Evolutionary conservation across 2,329 filamentous ascomycete genomes (phyloP).

Genomic region (Penicillium hesseltinei): DNA sequence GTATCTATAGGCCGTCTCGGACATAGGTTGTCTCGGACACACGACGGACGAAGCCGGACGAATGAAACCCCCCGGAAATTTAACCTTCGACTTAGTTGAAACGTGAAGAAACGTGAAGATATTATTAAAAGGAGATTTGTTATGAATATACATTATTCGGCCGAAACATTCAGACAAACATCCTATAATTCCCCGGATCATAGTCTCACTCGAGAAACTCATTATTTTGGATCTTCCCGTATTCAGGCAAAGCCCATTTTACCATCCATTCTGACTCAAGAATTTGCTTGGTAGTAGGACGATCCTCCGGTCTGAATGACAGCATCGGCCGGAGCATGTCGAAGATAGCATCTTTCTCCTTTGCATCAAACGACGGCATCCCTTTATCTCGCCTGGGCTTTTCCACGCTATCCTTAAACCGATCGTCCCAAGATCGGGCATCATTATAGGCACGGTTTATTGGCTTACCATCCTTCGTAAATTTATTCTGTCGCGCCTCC

Average conservation of each 20-base stretch:
- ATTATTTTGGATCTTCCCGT: slow-evolving; percentile 5
- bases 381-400: slow-evolving; percentile 13
- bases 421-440: slow-evolving; percentile 25
- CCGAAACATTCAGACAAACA: too few species aligned
- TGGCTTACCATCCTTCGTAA: slow-evolving; percentile 19
- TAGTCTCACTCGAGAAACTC: background rate
- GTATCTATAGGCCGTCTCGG: background rate
- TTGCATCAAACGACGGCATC: slow-evolving; percentile 9
- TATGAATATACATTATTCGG: background rate
- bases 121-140: background rate
- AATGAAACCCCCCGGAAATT: background rate
- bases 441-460: background rate
- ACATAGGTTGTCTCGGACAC: slow-evolving; percentile 2
- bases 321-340: slow-evolving; percentile 26
- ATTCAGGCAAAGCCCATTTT: slow-evolving; percentile 24
- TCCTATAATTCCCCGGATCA: background rate
- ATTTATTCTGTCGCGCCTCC: background rate
- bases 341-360: slow-evolving; percentile 21
- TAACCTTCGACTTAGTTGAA: background rate
- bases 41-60: background rate
- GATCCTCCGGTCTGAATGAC: slow-evolving; percentile 18
- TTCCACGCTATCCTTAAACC: slow-evolving; percentile 11
- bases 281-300: slow-evolving; percentile 19
- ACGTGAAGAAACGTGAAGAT: background rate
- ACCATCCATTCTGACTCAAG: slow-evolving; percentile 28